These are phyloP conservation scores for Mallotus nudiflorus DNA, from an alignment of 345 rosid species.

Conservation along the genomic window DNA sequence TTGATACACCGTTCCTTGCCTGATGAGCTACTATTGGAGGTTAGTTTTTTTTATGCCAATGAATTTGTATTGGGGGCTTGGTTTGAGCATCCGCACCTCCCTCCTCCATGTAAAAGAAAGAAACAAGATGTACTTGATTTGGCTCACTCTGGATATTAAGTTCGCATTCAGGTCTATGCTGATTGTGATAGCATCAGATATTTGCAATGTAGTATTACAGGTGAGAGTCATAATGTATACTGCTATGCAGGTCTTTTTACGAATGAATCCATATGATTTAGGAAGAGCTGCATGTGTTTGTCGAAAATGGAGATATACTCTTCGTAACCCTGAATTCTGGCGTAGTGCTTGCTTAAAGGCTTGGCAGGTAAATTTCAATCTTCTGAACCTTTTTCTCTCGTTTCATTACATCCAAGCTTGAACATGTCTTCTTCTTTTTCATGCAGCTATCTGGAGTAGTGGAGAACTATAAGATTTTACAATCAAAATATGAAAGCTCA, in stretches of 20 bases:
- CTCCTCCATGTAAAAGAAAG: too few species aligned
- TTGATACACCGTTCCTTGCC: constrained; percentile 79
- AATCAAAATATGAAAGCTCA: constrained; percentile 76
- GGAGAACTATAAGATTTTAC: constrained; percentile 79
- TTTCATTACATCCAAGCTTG: constrained; percentile 8
- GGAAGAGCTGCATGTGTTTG: constrained; percentile 93
- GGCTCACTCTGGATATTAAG: too few species aligned
- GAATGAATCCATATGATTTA: constrained; percentile 77
- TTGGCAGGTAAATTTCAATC: constrained; percentile 64
- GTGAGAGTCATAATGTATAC: constrained; percentile 6
- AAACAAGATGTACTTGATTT: not conserved
- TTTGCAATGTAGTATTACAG: not conserved
- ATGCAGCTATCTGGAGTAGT: constrained; percentile 68
- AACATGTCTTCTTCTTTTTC: constrained; percentile 4
- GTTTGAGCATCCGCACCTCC: too few species aligned
- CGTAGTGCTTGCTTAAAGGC: constrained; percentile 88
- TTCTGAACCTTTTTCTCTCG: constrained; percentile 1
- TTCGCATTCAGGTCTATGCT: too few species aligned
- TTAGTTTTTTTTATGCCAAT: constrained; percentile 17
- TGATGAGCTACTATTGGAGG: constrained; percentile 93
- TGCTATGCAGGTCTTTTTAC: constrained; percentile 66
- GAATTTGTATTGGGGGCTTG: not conserved
- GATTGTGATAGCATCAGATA: too few species aligned
- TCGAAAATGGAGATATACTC: constrained; percentile 88
- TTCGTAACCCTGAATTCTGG: constrained; percentile 90